Base-by-base conservation (phyloP, 495 filamentous ascomycete species). In the Aspergillus nidulans region DNA sequence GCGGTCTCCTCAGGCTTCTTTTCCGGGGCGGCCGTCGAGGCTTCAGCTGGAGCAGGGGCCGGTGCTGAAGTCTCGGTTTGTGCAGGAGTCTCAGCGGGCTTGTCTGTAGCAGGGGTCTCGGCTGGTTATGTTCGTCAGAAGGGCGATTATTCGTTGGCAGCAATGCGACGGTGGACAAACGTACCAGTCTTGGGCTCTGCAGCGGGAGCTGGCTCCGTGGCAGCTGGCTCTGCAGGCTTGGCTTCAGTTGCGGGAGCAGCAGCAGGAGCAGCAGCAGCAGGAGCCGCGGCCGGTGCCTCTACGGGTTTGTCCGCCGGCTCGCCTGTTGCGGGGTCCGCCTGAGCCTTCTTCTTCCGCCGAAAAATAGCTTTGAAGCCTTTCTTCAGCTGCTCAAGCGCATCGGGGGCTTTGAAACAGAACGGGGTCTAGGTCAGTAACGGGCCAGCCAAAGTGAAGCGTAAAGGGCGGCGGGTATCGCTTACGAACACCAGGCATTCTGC, bases 401-500 rank as follows among this genome's bases (percentile, higher is more conserved):
- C 46, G 19, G 62, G 65, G 23, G 65, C 65, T 68, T 23, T 20
- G 19, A 24, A 41, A 25, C 16, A 18, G 19, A 41, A 20, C 24
- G 41, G 24, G 10, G 16, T 8, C 13, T 15, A 8, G 6, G 49
- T 67, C 56, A 67, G 61, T 24, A 9, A 42, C 8, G 26, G 19
- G 23, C 30, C 18, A 21, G 43, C 41, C 43, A 40, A 46, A 39
- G 8, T 16, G 10, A n/a, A 42, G 24, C 7, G 13, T 49, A 18
- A 45, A 25, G 21, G 13, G 18, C n/a, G n/a, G n/a, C n/a, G n/a
- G n/a, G n/a, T n/a, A n/a, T 18, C 24, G 63, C 63, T 64, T 51
- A 67, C 63, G 60, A 58, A 63, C 63, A 46, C 64, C 64, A 38
- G 64, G 61, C 64, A 67, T 67, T 43, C 60, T 60, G 57, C 15